phyloP scores from a whole-genome alignment of 2,329 filamentous ascomycete genomes.

The Nothomitra cinnamomea region DNA sequence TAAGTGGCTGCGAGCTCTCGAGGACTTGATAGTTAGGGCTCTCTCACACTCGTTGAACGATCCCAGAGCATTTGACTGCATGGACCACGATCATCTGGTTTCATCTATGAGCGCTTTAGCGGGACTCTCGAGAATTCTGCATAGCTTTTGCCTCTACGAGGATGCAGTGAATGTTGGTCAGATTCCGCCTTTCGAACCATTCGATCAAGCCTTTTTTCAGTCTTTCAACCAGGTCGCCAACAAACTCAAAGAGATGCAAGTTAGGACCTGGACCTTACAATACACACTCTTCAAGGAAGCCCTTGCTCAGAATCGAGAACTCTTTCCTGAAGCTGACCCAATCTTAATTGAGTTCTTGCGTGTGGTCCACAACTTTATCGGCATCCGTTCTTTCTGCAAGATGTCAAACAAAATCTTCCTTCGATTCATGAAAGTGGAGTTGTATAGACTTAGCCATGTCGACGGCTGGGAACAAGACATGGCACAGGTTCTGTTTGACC shows the following conservation, averaged over 20 bases:
- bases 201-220: constrained; percentile 30
- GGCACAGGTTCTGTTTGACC: constrained; percentile 66
- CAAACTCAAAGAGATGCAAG: constrained; percentile 71
- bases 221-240: constrained; percentile 34
- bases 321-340: constrained; percentile 49
- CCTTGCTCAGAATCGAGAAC: constrained; percentile 45
- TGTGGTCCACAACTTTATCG: constrained; percentile 67
- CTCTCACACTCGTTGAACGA: constrained; percentile 54
- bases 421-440: constrained; percentile 72
- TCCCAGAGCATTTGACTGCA: constrained; percentile 56
- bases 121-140: constrained; percentile 55
- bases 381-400: constrained; percentile 72
- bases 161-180: constrained; percentile 73
- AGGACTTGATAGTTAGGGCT: constrained; percentile 56
- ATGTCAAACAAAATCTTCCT: constrained; percentile 74
- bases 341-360: constrained; percentile 67
- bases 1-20: constrained; percentile 60
- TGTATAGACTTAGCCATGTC: constrained; percentile 57
- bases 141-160: constrained; percentile 65
- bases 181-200: constrained; percentile 27
- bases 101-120: constrained; percentile 56
- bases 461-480: constrained; percentile 78
- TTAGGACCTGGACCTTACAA: constrained; percentile 74
- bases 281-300: constrained; percentile 67
- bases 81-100: constrained; percentile 63